Evolutionary conservation across 768 basidiomycete species (phyloP), one percentile per base, ranked within the genome.

Genomic region (Tulasnella sp.): DNA sequence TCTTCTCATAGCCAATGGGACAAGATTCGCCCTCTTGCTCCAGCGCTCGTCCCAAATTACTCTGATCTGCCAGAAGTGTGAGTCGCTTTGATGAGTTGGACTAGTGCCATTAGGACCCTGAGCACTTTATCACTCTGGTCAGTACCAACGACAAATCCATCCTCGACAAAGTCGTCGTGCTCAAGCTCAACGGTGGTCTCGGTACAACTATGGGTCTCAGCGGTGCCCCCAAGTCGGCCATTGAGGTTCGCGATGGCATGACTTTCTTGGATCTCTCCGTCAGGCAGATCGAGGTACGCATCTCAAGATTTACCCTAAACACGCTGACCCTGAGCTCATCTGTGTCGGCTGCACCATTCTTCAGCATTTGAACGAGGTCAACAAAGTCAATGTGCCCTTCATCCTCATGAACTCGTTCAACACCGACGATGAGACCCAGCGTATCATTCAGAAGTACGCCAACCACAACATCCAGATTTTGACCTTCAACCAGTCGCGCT

Each of bases 321-420:
- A 7, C n/a, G n/a, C n/a, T n/a, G n/a, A n/a, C n/a, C n/a, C n/a
- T n/a, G n/a, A n/a, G n/a, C n/a, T n/a, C n/a, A n/a, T n/a, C n/a
- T n/a, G n/a, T n/a, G n/a, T n/a, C 42, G 22, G 4, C 38, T 31
- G 44, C 38, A 34, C 21, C 17, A 53, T 56, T 17, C 53, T 17
- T 8, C 62, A 74, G 78, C 89, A 94, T 71, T 83, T 94, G 69
- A 92, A 93, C 78, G 86, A 83, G 53, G 79, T 81, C 50, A 76
- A 81, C 68, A 81, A 80, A 63, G 85, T 89, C 72, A 86, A 96
- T 73, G 89, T 94, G 46, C 92, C 91, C n/a, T 85, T 96, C 71
- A 87, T 96, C 74, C 82, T 97, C 68, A 94, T 96, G 94, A 96
- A 92, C 68, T 94, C 91, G 58, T 97, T 98, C 80, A 94, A 94